Conservation (phyloP, 768 basidiomycete species). For the Auricularia sp. region DNA sequence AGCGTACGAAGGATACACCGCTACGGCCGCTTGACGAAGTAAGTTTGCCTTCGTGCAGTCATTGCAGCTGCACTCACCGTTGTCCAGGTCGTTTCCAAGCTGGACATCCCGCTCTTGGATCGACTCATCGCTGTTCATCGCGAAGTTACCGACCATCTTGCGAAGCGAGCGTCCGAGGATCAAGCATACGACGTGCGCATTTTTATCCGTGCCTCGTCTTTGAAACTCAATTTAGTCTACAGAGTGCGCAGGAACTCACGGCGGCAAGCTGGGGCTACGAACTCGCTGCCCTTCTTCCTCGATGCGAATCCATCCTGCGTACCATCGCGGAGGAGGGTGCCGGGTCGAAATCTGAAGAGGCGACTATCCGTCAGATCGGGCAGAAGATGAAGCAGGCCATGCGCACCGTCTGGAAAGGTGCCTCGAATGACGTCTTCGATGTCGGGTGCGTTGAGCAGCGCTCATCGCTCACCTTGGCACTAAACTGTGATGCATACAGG, state of each 20-base stretch:
- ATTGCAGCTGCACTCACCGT: background rate
- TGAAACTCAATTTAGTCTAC: constrained; percentile 4
- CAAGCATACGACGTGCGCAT: constrained; percentile 66
- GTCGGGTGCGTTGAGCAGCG: constrained; percentile 44
- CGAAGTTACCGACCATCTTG: constrained; percentile 56
- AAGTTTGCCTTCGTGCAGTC: constrained; percentile 5
- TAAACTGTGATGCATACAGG: constrained; percentile 24
- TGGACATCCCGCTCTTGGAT: constrained; percentile 44
- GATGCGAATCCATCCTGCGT: constrained; percentile 42
- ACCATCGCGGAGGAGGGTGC: constrained; percentile 24
- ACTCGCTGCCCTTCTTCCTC: constrained; percentile 57
- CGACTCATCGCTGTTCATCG: constrained; percentile 52
- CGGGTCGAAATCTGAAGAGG: constrained; percentile 23
- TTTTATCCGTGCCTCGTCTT: background rate
- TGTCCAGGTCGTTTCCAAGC: constrained; percentile 41
- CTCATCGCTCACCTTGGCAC: too few species aligned
- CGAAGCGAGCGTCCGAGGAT: constrained; percentile 64
- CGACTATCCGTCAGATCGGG: constrained; percentile 40
- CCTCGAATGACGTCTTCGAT: constrained; percentile 67
- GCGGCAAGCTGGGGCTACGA: constrained; percentile 78
- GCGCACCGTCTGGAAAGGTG: constrained; percentile 64
- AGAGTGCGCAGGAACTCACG: constrained; percentile 81
- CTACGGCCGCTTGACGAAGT: constrained; percentile 70
- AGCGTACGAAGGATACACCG: constrained; percentile 24
- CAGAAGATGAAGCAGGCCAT: constrained; percentile 52